Evolutionary conservation across 345 rosid species (phyloP).

Genomic region (sweet orange (Citrus sinensis)): DVS_A1.0 CM039161.1:13553001-13553500

Average conservation of each 20-base stretch:
- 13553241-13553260: too few relatives aligned
- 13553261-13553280: too few relatives aligned
- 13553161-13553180: too few relatives aligned
- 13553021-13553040: neutral
- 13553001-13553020: conserved; percentile 29
- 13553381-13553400: neutral
- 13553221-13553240: too few relatives aligned
- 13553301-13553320: neutral
- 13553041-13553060: neutral
- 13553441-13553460: neutral
- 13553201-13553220: too few relatives aligned
- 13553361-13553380: neutral
- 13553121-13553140: too few relatives aligned
- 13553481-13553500: too few relatives aligned
- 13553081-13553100: neutral
- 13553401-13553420: neutral
- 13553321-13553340: neutral
- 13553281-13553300: neutral
- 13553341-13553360: neutral
- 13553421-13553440: neutral
- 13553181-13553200: too few relatives aligned
- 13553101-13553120: neutral
- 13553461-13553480: neutral
- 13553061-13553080: neutral
- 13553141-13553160: too few relatives aligned